Evolutionary conservation across 805 yeast genomes (phyloP).

Genomic region (Lipomyces lipofer): DNA sequence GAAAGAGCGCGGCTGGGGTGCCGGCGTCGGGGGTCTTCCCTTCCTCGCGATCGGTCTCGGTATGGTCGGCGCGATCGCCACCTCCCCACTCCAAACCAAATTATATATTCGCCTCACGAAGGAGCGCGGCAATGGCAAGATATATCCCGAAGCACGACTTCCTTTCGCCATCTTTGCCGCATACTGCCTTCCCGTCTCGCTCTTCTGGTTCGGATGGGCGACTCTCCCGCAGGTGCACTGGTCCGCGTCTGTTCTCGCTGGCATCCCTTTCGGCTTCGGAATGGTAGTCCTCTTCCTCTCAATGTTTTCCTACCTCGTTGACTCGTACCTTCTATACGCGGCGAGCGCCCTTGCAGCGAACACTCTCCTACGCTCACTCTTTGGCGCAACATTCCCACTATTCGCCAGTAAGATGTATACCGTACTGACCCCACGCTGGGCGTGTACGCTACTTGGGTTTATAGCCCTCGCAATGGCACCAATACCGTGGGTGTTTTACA

Average conservation of each 20-base stretch:
- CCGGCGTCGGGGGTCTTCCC: conserved; percentile 61
- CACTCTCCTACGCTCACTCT: conserved; percentile 67
- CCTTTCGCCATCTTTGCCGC: conserved; percentile 54
- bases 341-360: conserved; percentile 69
- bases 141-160: conserved; percentile 62
- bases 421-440: conserved; percentile 54
- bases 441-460: conserved; percentile 54
- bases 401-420: conserved; percentile 58
- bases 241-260: conserved; percentile 64
- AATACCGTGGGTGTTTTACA: conserved; percentile 47
- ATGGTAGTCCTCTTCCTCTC: conserved; percentile 63
- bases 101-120: conserved; percentile 43
- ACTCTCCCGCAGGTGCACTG: conserved; percentile 56
- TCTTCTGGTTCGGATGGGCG: conserved; percentile 73
- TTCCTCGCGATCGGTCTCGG: conserved; percentile 59
- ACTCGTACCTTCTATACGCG: conserved; percentile 64
- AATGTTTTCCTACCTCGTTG: conserved; percentile 65
- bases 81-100: conserved; percentile 48
- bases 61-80: conserved; percentile 47
- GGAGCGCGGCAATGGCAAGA: conserved; percentile 50
- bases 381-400: conserved; percentile 58
- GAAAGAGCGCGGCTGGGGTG: conserved; percentile 57
- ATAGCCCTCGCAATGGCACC: conserved; percentile 61
- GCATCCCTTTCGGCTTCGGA: conserved; percentile 59
- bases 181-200: conserved; percentile 55